Percentiles rank a stretch among this genome's conserved stretches.
These are phyloP conservation scores for Multifurca ochricompacta DNA, from an alignment of 768 basidiomycete species.

Conservation along the genomic window DNA sequence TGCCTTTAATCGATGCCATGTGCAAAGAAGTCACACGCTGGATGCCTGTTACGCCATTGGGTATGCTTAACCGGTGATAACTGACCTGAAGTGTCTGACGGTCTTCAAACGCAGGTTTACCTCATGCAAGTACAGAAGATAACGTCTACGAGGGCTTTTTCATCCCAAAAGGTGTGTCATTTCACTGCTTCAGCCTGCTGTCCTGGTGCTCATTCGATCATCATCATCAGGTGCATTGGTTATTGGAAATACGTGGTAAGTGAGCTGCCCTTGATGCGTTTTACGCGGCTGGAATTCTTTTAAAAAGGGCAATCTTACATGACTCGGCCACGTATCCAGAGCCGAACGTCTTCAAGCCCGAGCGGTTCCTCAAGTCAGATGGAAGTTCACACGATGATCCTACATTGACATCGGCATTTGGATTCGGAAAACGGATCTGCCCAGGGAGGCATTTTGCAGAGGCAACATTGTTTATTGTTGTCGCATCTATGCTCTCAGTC, in stretches of 20 bases:
- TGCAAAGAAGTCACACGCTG: slow-evolving; percentile 25
- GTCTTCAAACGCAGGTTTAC: slow-evolving; percentile 10
- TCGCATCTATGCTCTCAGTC: background rate
- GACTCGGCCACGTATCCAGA: slow-evolving; percentile 21
- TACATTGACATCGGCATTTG: background rate
- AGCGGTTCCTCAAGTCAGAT: slow-evolving; percentile 19
- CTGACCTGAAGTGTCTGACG: background rate
- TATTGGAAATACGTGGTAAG: background rate
- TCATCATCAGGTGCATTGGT: background rate
- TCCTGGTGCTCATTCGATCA: too few relatives aligned
- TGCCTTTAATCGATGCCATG: slow-evolving; percentile 24
- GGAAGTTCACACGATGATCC: slow-evolving; percentile 8
- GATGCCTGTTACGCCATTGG: slow-evolving; percentile 21
- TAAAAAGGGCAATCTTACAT: slow-evolving; percentile 22
- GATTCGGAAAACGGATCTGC: slow-evolving; percentile 9
- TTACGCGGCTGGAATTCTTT: background rate
- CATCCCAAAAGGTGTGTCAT: slow-evolving; percentile 23
- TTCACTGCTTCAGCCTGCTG: too few relatives aligned
- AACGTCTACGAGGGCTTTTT: slow-evolving; percentile 25
- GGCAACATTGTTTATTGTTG: background rate
- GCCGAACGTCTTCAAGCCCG: slow-evolving; percentile 22
- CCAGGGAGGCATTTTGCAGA: slow-evolving; percentile 5
- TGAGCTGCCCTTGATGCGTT: background rate
- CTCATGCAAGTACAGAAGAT: slow-evolving; percentile 21
- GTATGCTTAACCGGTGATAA: background rate